Evolutionary conservation across 495 filamentous ascomycete genomes (phyloP).

Genomic region (Astrothelium subdiscretum): DNA sequence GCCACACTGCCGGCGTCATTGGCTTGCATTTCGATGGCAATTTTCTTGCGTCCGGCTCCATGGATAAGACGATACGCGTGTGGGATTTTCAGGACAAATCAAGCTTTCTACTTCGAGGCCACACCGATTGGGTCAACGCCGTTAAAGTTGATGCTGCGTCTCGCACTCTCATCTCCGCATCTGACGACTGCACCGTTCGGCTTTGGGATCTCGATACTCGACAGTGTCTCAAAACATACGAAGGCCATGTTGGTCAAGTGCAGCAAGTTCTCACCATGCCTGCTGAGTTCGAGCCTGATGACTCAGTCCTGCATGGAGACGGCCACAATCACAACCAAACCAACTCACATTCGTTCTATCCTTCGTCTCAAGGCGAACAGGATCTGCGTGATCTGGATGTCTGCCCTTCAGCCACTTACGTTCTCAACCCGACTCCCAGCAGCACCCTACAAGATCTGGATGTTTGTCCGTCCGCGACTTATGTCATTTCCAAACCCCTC

Average conservation of each 20-base stretch:
- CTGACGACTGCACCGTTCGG: constrained; percentile 81
- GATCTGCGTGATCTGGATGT: background rate
- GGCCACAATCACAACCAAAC: constrained; percentile 28
- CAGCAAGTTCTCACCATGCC: constrained; percentile 80
- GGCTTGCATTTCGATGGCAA: constrained; percentile 73
- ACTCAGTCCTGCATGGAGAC: constrained; percentile 33
- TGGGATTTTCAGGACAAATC: constrained; percentile 85
- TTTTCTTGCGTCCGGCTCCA: constrained; percentile 75
- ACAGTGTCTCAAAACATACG: constrained; percentile 63
- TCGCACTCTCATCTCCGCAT: constrained; percentile 80
- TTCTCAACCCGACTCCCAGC: background rate
- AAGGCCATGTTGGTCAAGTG: constrained; percentile 92
- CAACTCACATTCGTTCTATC: constrained; percentile 21
- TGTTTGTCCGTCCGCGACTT: background rate
- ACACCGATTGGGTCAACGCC: constrained; percentile 89
- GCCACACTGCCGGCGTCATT: constrained; percentile 72
- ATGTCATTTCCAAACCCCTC: background rate
- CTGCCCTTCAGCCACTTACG: background rate
- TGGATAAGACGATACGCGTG: constrained; percentile 81
- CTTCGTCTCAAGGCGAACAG: constrained; percentile 38
- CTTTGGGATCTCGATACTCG: constrained; percentile 89
- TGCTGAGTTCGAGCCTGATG: constrained; percentile 78
- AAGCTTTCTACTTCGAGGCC: constrained; percentile 65
- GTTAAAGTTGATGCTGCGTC: constrained; percentile 72
- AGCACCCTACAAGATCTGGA: background rate